phyloP scores from a whole-genome alignment of 768 basidiomycete genomes.

The Lentinula lateritia region DNA sequence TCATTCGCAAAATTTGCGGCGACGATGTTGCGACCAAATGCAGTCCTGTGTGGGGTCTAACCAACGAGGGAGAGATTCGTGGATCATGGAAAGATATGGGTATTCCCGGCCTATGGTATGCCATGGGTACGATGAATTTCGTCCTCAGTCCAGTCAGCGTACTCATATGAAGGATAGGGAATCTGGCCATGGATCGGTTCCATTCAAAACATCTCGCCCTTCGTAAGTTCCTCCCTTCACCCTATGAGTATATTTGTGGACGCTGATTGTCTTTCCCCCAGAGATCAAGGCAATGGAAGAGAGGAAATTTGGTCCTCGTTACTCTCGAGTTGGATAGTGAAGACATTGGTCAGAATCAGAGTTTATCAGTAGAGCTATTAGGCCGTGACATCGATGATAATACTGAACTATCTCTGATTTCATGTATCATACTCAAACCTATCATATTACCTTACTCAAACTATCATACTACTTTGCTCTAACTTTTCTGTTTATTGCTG shows the following conservation, averaged over 20 bases:
- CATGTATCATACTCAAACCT: too few species aligned
- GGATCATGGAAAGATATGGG: constrained; percentile 47
- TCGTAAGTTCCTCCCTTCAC: constrained; percentile 38
- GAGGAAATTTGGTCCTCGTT: constrained; percentile 32
- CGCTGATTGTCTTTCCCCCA: constrained; percentile 17
- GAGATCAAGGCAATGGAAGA: constrained; percentile 70
- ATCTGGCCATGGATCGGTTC: constrained; percentile 58
- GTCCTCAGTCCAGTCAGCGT: not conserved
- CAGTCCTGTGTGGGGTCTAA: constrained; percentile 54
- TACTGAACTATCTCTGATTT: too few species aligned
- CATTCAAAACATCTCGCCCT: constrained; percentile 64
- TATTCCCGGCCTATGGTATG: constrained; percentile 46
- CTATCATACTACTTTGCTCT: too few species aligned
- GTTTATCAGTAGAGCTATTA: too few species aligned
- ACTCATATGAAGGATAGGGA: constrained; percentile 29
- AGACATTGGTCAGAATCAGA: too few species aligned
- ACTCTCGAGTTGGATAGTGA: constrained; percentile 2
- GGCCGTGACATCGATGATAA: too few species aligned
- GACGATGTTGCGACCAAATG: constrained; percentile 38
- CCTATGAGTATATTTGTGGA: not conserved
- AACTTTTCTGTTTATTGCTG: too few species aligned
- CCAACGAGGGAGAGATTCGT: constrained; percentile 58
- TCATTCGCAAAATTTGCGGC: constrained; percentile 41
- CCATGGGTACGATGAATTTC: not conserved
- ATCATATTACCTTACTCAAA: too few species aligned